Base-by-base conservation (phyloP, 2,329 filamentous ascomycete genomes). In the Aspergillus ibericus region DNA sequence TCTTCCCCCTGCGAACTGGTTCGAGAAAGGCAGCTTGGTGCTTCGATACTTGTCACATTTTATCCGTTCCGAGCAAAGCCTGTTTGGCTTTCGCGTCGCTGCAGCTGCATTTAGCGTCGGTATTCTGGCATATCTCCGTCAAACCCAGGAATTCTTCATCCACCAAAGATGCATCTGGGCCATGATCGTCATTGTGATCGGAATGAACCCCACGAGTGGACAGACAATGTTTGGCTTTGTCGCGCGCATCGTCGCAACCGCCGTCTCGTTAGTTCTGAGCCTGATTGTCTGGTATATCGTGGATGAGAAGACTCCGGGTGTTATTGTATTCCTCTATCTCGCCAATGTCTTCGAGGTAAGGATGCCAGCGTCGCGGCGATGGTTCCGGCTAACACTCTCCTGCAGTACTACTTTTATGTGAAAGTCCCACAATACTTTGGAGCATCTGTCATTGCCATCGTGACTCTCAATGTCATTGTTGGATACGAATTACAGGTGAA, bases 271-370 rank as follows among this genome's bases (percentile, higher is more conserved):
- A 78, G 70, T 85, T 0, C 73, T 83, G 22, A 83, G 85, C 0
- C 82, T 85, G 59, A 74, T 88, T 7, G 85, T 87, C 9, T 92
- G 87, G 86, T 92, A 92, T 65, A 90, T 92, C 20, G 85, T 85
- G 1, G 81, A 87, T 67, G 77, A 81, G 27, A 80, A 85, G 12
- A 84, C 84, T 0, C 76, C 85, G 0, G 89, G 88, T 0, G 80
- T 89, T 9, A 81, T 92, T 36, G 83, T 90, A 1, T 83, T 92
- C 58, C 77, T 89, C 12, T 92, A 86, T 78, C 62, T 92, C 12
- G 88, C 86, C 59, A 80, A 87, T 29, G 83, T 85, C 16, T 70
- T 85, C 36, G 82, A 85, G 64, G 71, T 72, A 62, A 44, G 66
- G 22, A 9, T 22, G 9, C 22, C 12, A 35, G 22, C 15, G 29